Base-by-base conservation (phyloP, 345 rosid species). In the Aurinia saxatilis region DNA sequence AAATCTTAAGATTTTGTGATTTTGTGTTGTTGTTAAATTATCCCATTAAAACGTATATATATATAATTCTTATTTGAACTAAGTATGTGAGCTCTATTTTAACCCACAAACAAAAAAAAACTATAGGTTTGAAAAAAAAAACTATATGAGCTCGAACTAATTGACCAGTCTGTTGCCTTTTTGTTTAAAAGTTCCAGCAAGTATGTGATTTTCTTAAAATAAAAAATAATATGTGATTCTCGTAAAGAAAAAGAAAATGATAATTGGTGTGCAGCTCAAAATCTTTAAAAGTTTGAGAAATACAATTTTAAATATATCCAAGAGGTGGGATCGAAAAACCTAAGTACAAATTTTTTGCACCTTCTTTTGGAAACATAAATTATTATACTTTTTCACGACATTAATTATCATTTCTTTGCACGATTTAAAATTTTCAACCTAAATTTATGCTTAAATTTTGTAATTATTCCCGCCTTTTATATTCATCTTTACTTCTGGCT, bases 381-480 rank as follows among this genome's bases (percentile, higher is more conserved):
- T 21, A 68, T 60, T 52, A 51, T 60, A 40, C 23, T 6, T 33
- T 54, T 38, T 23, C 16, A 50, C 53, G 31, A 53, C 67, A 36
- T 53, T 44, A 7, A 68, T 36, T 25, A 68, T 60, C n/a, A 54
- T 60, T 34, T 37, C 34, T 27, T 46, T 53, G 62, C 73, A 69
- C 36, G 67, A 36, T 61, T 45, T 17, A 36, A 37, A 27, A 44
- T 0, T 7, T 36, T 17, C 17, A 53, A 41, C 66, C 61, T 27
- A 42, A 33, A 68, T 6, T 50, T 37, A 53, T 61, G 37, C 39
- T 37, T 53, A 69, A 69, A 12, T 46, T 60, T 61, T 25, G 68
- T 61, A 61, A 52, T 36, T 29, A 69, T 45, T 61, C 31, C 42
- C 34, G 36, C 21, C 67, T 52, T 69, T 29, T 29, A 7, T 44